Evolutionary conservation across 805 yeast genomes (phyloP), one percentile per base, ranked within the genome.

Genomic region (Myxozyma nipponensis): DNA sequence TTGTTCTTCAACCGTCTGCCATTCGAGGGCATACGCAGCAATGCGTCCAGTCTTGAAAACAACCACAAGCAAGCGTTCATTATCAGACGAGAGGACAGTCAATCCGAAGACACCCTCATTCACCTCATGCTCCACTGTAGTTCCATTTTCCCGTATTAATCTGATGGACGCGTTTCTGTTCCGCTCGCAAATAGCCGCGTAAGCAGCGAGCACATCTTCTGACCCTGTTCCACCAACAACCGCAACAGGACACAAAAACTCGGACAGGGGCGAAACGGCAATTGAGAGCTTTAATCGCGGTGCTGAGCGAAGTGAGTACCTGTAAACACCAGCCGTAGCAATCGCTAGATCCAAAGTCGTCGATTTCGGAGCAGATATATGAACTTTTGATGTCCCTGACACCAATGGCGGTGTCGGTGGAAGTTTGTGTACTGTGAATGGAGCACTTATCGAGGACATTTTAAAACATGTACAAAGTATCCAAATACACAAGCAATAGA

Each of bases 191-290:
- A 53, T 30, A 6, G 49, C 57, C 9, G 45, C 54, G 32, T 30
- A 52, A 15, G 42, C 55, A 21, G 28, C 44, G 10, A 46, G 46
- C 3, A 47, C 53, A 19, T 17, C 19, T 5, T 10, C 6, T 25
- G 23, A n/a, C n/a, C 10, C 45, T 19, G 22, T 39, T 21, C 15
- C 10, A 4, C n/a, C 13, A 9, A 46, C 36, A 18, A 50, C 32
- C 2, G 39, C 53, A 24, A 40, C 50, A 2, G 58, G 56, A 44
- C 58, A 54, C 34, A 54, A 24, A 18, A 54, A 28, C 35, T 54
- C 56, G 2, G 57, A 45, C 24, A 54, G 40, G 5, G 58, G 58
- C 22, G 58, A 54, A 2, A 52, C 32, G 6, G 57, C 58, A 23
- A 54, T 42, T 17, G 58, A 54, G n/a, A 54, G 22, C 10, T 39